Evolutionary conservation across 2,329 filamentous ascomycete species (phyloP).

Genomic region (Penicillium fuscoglaucum): DNA sequence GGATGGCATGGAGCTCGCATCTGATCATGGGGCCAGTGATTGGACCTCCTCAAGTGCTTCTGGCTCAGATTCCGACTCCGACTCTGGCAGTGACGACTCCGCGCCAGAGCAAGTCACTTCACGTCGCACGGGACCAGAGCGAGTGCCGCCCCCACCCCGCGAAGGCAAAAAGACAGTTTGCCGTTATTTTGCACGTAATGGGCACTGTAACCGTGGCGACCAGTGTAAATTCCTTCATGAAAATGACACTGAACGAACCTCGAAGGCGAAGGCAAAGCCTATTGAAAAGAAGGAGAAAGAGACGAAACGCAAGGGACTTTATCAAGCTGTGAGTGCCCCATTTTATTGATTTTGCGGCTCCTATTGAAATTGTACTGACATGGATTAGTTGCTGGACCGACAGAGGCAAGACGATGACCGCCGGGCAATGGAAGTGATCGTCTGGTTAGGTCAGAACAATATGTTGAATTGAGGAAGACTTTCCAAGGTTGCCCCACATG

Average conservation of each 20-base stretch:
- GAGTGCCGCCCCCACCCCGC: constrained; percentile 41
- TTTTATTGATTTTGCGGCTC: background rate
- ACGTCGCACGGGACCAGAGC: constrained; percentile 43
- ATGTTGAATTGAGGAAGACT: background rate
- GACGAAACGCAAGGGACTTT: constrained; percentile 41
- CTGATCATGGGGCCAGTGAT: constrained; percentile 31
- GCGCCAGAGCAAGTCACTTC: constrained; percentile 46
- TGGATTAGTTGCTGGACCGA: constrained; percentile 42
- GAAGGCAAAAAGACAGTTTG: constrained; percentile 38
- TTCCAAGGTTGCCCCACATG: background rate
- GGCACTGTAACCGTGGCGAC: constrained; percentile 45
- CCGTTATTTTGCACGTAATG: constrained; percentile 43
- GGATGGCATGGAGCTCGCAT: constrained; percentile 16
- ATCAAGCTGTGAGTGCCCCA: constrained; percentile 42
- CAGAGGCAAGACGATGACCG: constrained; percentile 46
- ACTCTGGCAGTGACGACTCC: constrained; percentile 33
- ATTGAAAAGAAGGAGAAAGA: constrained; percentile 26
- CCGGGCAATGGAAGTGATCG: constrained; percentile 45
- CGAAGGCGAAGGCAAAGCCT: constrained; percentile 33
- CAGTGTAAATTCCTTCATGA: constrained; percentile 48
- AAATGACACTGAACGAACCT: constrained; percentile 25
- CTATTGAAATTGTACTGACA: constrained; percentile 4
- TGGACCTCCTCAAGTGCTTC: constrained; percentile 44
- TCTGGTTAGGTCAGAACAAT: constrained; percentile 42
- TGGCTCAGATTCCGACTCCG: constrained; percentile 24